Conservation (phyloP, 306 rosid genomes). For the Citrullus mucosospermus region DNA sequence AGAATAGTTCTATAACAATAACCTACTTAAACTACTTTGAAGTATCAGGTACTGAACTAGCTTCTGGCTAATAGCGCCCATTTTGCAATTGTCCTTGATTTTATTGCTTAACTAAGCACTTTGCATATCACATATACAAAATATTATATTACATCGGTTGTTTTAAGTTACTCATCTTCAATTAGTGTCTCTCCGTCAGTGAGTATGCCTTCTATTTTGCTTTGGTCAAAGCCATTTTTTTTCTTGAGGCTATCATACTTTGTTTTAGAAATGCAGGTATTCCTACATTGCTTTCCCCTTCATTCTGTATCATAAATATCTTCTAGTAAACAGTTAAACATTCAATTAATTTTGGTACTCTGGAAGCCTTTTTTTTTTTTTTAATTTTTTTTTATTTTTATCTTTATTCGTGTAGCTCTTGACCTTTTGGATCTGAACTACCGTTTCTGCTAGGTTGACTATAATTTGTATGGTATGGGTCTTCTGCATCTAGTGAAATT, state of each 20-base stretch:
- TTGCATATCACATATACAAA: not conserved
- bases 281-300: not conserved
- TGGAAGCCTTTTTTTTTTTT: not conserved
- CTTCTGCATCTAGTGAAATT: conserved; percentile 65
- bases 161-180: not conserved
- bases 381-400: not conserved
- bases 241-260: not conserved
- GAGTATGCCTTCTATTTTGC: not conserved
- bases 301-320: not conserved
- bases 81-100: not conserved
- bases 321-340: not conserved
- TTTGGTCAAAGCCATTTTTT: not conserved
- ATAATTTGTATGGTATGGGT: conserved; percentile 80
- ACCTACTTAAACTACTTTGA: not conserved
- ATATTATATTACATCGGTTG: not conserved
- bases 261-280: not conserved
- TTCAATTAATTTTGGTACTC: not conserved
- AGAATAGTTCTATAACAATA: not conserved
- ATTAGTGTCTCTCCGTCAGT: not conserved
- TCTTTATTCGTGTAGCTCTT: not conserved
- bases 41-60: not conserved
- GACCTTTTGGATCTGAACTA: not conserved
- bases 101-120: not conserved
- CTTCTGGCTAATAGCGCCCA: not conserved
- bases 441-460: conserved; percentile 22